A percentile compares a stretch with the other conserved stretches of the same genome.
Evolutionary conservation across 2,329 filamentous ascomycete genomes (phyloP).

Genomic region (Metarhizium guizhouense): DNA sequence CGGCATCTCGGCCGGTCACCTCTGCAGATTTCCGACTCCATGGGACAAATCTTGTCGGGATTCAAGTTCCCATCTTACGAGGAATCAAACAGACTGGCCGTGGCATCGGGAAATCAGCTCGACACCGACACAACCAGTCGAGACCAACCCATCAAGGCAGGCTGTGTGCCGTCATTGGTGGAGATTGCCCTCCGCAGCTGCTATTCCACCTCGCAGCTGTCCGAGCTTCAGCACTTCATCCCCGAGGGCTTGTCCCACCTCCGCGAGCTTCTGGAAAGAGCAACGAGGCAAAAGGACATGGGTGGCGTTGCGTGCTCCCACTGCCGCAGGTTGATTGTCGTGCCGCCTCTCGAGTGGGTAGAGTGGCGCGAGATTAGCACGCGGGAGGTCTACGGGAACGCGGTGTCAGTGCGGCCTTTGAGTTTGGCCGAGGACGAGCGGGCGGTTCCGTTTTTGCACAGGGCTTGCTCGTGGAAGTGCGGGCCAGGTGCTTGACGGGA

Average conservation of each 20-base stretch:
- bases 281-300: slow-evolving; percentile 31
- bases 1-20: slow-evolving; percentile 21
- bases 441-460: slow-evolving; percentile 36
- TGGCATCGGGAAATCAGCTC: slow-evolving; percentile 12
- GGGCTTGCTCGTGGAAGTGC: slow-evolving; percentile 43
- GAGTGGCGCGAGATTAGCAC: slow-evolving; percentile 46
- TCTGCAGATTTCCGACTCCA: slow-evolving; percentile 21
- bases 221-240: slow-evolving; percentile 33
- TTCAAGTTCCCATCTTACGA: slow-evolving; percentile 19
- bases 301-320: slow-evolving; percentile 44
- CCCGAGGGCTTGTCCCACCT: slow-evolving; percentile 33
- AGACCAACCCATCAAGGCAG: slow-evolving; percentile 9
- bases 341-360: slow-evolving; percentile 49
- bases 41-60: slow-evolving; percentile 18
- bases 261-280: slow-evolving; percentile 28
- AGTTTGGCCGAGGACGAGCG: slow-evolving; percentile 24
- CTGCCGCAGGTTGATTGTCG: slow-evolving; percentile 39
- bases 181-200: slow-evolving; percentile 41
- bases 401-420: slow-evolving; percentile 13
- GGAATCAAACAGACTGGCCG: slow-evolving; percentile 12
- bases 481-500: slow-evolving; percentile 25
- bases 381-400: slow-evolving; percentile 4
- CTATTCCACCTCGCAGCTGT: slow-evolving; percentile 31
- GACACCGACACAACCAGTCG: background rate
- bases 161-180: slow-evolving; percentile 38